phyloP scores from a whole-genome alignment of 2,329 filamentous ascomycete genomes.

The Sclerotinia subarctica region DNA sequence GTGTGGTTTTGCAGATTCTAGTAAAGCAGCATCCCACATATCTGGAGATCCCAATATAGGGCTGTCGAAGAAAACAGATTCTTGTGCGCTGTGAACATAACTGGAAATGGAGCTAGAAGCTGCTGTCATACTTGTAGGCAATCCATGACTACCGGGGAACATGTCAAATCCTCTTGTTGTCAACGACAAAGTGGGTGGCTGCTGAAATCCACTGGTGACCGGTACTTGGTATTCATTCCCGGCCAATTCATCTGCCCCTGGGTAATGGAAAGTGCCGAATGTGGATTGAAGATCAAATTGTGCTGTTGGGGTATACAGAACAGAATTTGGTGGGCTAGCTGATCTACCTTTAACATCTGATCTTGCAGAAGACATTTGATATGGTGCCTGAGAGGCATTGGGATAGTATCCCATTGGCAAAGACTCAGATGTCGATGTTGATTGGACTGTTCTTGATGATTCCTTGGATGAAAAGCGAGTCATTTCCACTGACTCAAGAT shows the following conservation, averaged over 20 bases:
- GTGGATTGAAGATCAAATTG: slow-evolving; percentile 34
- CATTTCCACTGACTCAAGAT: slow-evolving; percentile 33
- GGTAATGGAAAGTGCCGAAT: slow-evolving; percentile 34
- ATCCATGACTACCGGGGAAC: slow-evolving; percentile 28
- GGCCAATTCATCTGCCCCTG: slow-evolving; percentile 32
- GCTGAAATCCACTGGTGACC: slow-evolving; percentile 28
- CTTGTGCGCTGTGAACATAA: slow-evolving; percentile 23
- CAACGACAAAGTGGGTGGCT: slow-evolving; percentile 26
- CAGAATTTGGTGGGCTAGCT: slow-evolving; percentile 34
- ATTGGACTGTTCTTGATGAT: slow-evolving; percentile 32
- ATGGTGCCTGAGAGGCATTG: slow-evolving; percentile 34
- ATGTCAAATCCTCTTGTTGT: slow-evolving; percentile 28
- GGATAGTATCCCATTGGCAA: slow-evolving; percentile 33
- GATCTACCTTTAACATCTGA: slow-evolving; percentile 38
- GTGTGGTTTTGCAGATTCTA: slow-evolving; percentile 35
- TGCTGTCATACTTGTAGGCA: slow-evolving; percentile 25
- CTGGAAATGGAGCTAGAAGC: slow-evolving; percentile 28
- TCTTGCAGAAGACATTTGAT: slow-evolving; percentile 36
- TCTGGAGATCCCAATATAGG: slow-evolving; percentile 27
- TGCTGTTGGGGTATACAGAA: slow-evolving; percentile 34
- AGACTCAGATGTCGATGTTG: slow-evolving; percentile 32
- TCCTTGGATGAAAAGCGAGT: slow-evolving; percentile 36
- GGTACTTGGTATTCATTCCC: slow-evolving; percentile 31
- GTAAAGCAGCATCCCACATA: slow-evolving; percentile 33
- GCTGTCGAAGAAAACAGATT: slow-evolving; percentile 32